Conservation (phyloP, 2,329 filamentous ascomycete genomes). For the Fusarium humuli region DNA sequence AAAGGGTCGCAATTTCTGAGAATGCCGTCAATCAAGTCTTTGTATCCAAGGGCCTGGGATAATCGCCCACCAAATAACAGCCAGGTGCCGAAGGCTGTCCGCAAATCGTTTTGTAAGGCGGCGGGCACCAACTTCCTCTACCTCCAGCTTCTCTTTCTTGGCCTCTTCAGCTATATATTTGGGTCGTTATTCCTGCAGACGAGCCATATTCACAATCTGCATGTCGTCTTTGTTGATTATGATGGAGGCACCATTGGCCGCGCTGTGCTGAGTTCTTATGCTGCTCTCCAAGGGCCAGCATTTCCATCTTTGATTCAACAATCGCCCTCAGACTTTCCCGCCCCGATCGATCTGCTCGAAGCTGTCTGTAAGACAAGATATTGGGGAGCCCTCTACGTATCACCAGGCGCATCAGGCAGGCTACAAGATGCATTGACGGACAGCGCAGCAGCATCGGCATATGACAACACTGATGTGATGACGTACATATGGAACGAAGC, state of each 20-base stretch:
- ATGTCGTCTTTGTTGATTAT: conserved; percentile 43
- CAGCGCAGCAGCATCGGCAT: not conserved
- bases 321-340: not conserved
- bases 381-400: not conserved
- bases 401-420: not conserved
- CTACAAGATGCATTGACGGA: not conserved
- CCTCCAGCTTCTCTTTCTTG: conserved; percentile 56
- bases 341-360: not conserved
- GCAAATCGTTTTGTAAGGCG: conserved; percentile 31
- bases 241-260: conserved; percentile 40
- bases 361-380: not conserved
- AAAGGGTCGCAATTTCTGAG: not conserved
- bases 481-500: not conserved
- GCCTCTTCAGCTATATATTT: conserved; percentile 42
- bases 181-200: conserved; percentile 39
- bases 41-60: not conserved
- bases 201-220: conserved; percentile 27
- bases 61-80: not conserved
- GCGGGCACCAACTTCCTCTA: conserved; percentile 31
- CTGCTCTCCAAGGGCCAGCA: conserved; percentile 12
- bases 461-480: not conserved
- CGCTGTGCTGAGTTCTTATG: conserved; percentile 38
- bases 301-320: conserved; percentile 37
- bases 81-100: not conserved
- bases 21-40: not conserved